Evolutionary conservation across 306 rosid species (phyloP).

Genomic region (Ochetophila trinervis): DNA sequence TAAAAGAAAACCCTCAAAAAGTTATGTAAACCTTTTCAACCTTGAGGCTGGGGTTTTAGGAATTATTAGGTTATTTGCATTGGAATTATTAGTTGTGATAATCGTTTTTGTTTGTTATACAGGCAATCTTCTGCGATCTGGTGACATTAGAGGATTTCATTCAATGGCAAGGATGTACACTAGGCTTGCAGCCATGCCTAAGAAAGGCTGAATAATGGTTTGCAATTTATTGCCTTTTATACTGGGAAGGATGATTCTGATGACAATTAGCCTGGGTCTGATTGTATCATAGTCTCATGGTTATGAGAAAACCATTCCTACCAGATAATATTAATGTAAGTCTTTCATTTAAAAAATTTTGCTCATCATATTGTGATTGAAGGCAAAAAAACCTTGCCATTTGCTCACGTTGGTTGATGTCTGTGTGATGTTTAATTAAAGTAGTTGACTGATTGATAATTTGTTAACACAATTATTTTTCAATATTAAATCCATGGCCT

Average conservation of each 20-base stretch:
- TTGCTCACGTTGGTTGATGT: background rate
- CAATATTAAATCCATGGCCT: no score
- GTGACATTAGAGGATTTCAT: slow-evolving; percentile 80
- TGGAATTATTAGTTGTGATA: no score
- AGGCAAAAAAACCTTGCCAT: background rate
- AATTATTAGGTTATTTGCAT: no score
- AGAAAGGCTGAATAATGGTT: slow-evolving; percentile 66
- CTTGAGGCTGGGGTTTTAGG: no score
- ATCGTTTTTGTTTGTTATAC: slow-evolving; percentile 3
- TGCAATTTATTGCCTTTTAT: background rate
- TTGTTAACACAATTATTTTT: no score
- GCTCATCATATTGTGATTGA: background rate
- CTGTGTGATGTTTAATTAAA: no score
- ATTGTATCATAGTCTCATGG: background rate
- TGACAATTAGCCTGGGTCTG: background rate
- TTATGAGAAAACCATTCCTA: background rate
- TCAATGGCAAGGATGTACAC: slow-evolving; percentile 99
- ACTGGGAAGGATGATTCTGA: background rate
- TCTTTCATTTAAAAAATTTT: background rate
- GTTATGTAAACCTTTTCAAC: no score
- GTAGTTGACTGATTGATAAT: no score
- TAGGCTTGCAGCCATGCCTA: slow-evolving; percentile 95
- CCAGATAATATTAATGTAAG: background rate
- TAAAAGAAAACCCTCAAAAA: no score
- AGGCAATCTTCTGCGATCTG: slow-evolving; percentile 94